Evolutionary conservation across 1,284 basidiomycete genomes (phyloP), one percentile per base, ranked within the genome.

Genomic region (Naganishia cerealis): DNA sequence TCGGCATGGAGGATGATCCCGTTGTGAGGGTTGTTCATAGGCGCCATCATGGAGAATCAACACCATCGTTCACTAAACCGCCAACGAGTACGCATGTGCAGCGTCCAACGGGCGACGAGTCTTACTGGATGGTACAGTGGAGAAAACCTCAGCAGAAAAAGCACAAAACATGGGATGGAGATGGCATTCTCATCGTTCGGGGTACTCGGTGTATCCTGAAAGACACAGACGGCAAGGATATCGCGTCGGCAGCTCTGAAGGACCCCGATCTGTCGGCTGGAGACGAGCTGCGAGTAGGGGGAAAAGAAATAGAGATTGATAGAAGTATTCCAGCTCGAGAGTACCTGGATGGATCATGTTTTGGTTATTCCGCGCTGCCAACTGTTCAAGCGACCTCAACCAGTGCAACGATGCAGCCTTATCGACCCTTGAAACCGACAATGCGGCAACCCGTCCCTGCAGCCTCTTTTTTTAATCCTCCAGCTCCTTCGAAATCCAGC

Each of bases 241-340:
- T 79, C 69, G 76, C 70, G 7, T 73, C 72, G 0, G 73, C 73
- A 2, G 65, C 71, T 9, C 72, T 77, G 33, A 67, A 70, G 0
- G 73, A 70, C 26, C 76, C 76, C 4, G 56, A 70, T 43, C 38
- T 72, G 15, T 72, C 71, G 15, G 66, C 65, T 8, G 55, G 72
- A 39, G 74, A 78, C 40, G 85, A 86, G 59, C 81, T 91, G 62
- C 80, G 75, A 8, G 77, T 93, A 8, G 86, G 87, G 1, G 85
- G 84, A 42, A 90, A 87, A 76, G 90, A 92, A 50, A 80, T 73
- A 18, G 72, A 78, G 71, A 71, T 78, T 40, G 90, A 91, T 72
- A 82, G 85, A 57, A 68, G 80, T 12, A 81, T 91, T 63, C 79
- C 85, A 8, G 80, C 80, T 21, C 77, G 78, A 38, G 87, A 90